A percentile compares a stretch with the other conserved stretches of the same genome.
These are phyloP conservation scores for Tricholoma matsutake DNA, from an alignment of 768 basidiomycete genomes.

Conservation along the genomic window DNA sequence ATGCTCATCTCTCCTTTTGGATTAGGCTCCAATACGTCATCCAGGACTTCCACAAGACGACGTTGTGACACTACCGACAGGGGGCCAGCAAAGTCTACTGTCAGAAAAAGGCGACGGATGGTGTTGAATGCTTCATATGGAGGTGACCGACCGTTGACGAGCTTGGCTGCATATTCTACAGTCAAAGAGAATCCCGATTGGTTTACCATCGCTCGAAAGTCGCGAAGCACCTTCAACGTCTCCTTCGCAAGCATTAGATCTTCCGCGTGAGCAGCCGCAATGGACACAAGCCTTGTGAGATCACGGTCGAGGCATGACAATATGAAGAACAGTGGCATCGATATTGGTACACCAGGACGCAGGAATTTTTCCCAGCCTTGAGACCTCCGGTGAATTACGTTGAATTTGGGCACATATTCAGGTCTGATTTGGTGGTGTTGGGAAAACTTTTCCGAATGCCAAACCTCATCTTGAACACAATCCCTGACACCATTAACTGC, in stretches of 20 bases:
- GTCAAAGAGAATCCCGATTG: constrained; percentile 30
- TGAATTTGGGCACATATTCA: background rate
- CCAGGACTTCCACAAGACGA: constrained; percentile 24
- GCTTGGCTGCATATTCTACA: constrained; percentile 26
- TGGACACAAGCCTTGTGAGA: constrained; percentile 17
- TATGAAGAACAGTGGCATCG: constrained; percentile 2
- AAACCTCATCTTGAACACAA: background rate
- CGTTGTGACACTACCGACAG: constrained; percentile 25
- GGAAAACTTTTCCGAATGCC: background rate
- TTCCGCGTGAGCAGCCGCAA: constrained; percentile 6
- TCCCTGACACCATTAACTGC: constrained; percentile 14
- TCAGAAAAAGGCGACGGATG: constrained; percentile 33
- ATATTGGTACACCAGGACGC: constrained; percentile 1
- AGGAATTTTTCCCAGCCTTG: constrained; percentile 1
- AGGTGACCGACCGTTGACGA: constrained; percentile 19
- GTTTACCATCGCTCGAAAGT: constrained; percentile 25
- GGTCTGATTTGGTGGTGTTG: background rate
- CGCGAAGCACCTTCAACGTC: constrained; percentile 18
- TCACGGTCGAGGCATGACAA: background rate
- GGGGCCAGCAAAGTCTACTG: constrained; percentile 19
- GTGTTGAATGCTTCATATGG: constrained; percentile 39
- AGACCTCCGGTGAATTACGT: background rate
- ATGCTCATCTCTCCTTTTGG: constrained; percentile 20
- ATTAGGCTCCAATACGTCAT: constrained; percentile 27
- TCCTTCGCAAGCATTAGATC: constrained; percentile 16